Percentiles rank a stretch among this genome's conserved stretches.
phyloP scores from a whole-genome alignment of 768 basidiomycete species.

The Kwoniella dendrophila region DNA sequence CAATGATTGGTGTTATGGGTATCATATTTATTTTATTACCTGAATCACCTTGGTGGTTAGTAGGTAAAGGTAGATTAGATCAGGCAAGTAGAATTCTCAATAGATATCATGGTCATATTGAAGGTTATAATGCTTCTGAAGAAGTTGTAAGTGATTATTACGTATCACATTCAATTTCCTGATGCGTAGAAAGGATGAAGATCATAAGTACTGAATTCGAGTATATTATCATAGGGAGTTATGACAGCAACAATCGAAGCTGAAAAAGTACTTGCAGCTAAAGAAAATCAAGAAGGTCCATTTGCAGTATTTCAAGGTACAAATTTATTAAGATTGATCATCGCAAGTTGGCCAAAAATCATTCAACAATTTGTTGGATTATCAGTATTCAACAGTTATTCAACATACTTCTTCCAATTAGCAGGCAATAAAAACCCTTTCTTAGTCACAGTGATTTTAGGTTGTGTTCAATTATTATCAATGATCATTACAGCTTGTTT shows the following conservation, averaged over 20 bases:
- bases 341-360: conserved; percentile 27
- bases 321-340: conserved; percentile 22
- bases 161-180: too few relatives aligned
- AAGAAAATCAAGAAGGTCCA: conserved; percentile 11
- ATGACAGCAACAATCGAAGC: conserved; percentile 24
- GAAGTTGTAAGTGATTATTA: neutral
- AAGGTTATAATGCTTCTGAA: conserved; percentile 27
- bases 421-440: conserved; percentile 27
- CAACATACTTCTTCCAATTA: conserved; percentile 33
- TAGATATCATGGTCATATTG: conserved; percentile 18
- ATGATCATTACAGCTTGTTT: conserved; percentile 11
- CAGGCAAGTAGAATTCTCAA: conserved; percentile 22
- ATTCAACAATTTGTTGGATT: conserved; percentile 26
- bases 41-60: conserved; percentile 33
- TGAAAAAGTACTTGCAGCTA: conserved; percentile 4
- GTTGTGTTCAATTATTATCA: conserved; percentile 17
- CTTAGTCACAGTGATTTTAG: conserved; percentile 23
- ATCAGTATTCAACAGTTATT: conserved; percentile 21
- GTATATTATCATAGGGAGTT: neutral
- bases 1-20: conserved; percentile 26
- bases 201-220: too few relatives aligned
- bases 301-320: conserved; percentile 20
- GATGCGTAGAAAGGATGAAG: too few relatives aligned
- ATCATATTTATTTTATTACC: conserved; percentile 27
- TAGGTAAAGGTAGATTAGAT: conserved; percentile 25